Evolutionary conservation across 257 asterid genomes (phyloP), one percentile per base, ranked within the genome.

Genomic region (Ajuga chamaepitys): DNA sequence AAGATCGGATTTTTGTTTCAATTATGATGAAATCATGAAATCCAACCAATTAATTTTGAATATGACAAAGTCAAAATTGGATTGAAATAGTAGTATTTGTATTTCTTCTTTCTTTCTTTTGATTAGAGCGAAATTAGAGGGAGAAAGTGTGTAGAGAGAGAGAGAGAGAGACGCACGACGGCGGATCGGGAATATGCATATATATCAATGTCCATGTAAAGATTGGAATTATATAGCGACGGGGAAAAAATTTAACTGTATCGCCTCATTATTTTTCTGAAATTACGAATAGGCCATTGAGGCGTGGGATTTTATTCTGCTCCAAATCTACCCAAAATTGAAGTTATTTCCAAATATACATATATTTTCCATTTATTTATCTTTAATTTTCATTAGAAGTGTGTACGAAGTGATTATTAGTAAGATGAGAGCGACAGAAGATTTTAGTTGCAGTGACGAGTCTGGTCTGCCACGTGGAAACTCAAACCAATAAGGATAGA

Each of bases 201-300:
- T 34, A 67, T 30, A 47, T 5, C 66, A 17, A 58, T 34, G 58
- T 35, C 50, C 2, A 20, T 47, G 47, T 51, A 58, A 45, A 46
- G 64, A 14, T 25, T 37, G 58, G 48, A 1, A 55, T 46, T 75
- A 42, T 68, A 70, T 60, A 76, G 74, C 72, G 7, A 20, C n/a
- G 38, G 70, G 37, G 67, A 18, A 4, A 20, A 13, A n/a, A n/a
- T 4, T 10, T 20, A 34, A 57, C 6, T 21, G 13, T 45, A 34
- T 62, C 54, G 47, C 82, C 82, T 68, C 62, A 5, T 11, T 24
- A 66, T 71, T 70, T 35, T 18, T 4, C 17, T 11, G 16, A 54
- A 81, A 77, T 87, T 84, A 82, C 94, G 17, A 38, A 40, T 61
- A 4, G 75, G 83, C 86, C 89, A 59, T 42, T 9, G 42, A 7